Percentiles rank a stretch among this genome's conserved stretches.
phyloP scores from a whole-genome alignment of 108 stramenopile species.

The Hondaea fermentalgiana region DNA sequence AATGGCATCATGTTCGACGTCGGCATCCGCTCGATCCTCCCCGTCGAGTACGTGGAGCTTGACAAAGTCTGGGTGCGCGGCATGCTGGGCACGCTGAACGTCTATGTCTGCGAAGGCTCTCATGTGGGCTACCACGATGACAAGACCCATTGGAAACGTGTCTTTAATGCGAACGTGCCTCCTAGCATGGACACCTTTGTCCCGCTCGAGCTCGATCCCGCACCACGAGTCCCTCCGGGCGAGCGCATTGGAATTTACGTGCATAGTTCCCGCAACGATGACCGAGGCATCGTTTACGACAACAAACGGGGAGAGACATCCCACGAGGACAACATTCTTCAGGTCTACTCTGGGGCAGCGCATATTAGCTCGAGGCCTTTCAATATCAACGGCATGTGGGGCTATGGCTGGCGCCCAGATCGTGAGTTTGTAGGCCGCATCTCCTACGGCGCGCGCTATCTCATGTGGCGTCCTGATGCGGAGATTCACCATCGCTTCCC shows the following conservation, averaged over 20 bases:
- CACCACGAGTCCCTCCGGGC: background rate
- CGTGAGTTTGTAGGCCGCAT: slow-evolving; percentile 2
- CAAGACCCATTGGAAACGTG: background rate
- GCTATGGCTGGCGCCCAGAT: background rate
- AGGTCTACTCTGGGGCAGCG: background rate
- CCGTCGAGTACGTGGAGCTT: background rate
- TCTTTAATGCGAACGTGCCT: background rate
- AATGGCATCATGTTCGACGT: slow-evolving; percentile 23
- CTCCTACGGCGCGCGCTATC: slow-evolving; percentile 14
- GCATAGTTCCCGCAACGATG: background rate
- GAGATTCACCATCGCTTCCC: background rate
- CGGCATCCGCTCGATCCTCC: background rate
- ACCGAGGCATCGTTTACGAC: slow-evolving; percentile 11
- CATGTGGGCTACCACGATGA: background rate
- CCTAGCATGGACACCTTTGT: background rate
- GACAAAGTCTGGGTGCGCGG: background rate
- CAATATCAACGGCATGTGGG: background rate
- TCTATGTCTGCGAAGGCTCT: background rate
- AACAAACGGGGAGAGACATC: background rate
- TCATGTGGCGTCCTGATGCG: background rate
- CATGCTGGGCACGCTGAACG: background rate
- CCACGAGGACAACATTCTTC: background rate
- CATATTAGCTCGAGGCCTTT: background rate
- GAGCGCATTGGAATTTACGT: background rate
- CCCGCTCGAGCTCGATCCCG: background rate